A percentile compares a stretch with the other conserved stretches of the same genome.
These are phyloP conservation scores for Salix caprea DNA, from an alignment of 345 rosid species.

Conservation along the genomic window DNA sequence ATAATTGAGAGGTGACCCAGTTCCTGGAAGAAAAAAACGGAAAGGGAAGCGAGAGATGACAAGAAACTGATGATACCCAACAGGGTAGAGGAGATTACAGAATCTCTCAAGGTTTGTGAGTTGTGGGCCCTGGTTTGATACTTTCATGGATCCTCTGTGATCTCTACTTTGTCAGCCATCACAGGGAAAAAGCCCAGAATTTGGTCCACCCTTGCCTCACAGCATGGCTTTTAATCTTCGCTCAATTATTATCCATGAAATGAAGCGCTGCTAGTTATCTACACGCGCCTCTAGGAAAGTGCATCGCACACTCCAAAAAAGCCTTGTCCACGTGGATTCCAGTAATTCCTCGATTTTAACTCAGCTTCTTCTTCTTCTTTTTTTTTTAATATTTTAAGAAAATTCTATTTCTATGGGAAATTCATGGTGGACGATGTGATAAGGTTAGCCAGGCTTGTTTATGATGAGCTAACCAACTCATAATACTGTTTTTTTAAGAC, in stretches of 20 bases:
- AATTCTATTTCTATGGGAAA: too few relatives aligned
- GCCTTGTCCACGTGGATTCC: neutral
- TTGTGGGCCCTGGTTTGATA: constrained; percentile 25
- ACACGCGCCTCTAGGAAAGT: neutral
- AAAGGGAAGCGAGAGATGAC: constrained; percentile 3
- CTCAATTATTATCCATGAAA: neutral
- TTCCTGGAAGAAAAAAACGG: neutral
- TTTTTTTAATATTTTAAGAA: too few relatives aligned
- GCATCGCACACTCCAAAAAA: neutral
- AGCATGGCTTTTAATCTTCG: too few relatives aligned
- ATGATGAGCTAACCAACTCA: too few relatives aligned
- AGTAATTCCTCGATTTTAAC: neutral
- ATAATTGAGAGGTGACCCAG: neutral
- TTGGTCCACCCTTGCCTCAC: neutral
- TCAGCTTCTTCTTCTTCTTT: neutral
- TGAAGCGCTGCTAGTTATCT: neutral
- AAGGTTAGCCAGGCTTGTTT: too few relatives aligned
- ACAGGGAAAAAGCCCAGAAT: neutral
- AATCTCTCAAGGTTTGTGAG: constrained; percentile 17
- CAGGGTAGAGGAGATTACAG: constrained; percentile 4
- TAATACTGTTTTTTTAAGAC: too few relatives aligned
- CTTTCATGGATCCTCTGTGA: constrained; percentile 26
- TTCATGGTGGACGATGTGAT: too few relatives aligned
- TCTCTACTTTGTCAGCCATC: neutral
- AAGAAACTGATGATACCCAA: constrained; percentile 17